Base-by-base conservation (phyloP, 257 asterid species). In the Fraxinus pennsylvanica region DNA sequence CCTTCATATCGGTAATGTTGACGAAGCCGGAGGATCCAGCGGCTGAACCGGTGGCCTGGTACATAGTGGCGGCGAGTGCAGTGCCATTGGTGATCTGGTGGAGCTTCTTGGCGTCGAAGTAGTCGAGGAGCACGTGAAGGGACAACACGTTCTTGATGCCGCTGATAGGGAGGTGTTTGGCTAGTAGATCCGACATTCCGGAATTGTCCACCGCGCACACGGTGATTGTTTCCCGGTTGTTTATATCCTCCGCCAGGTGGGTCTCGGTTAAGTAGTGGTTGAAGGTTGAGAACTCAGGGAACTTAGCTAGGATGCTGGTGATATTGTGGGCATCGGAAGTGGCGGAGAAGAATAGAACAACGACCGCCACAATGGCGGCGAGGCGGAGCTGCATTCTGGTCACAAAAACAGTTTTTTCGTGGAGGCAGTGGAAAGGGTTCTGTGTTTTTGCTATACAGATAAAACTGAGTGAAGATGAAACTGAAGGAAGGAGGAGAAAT, bases 41-140 rank as follows among this genome's bases (percentile, higher is more conserved):
- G 9, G 96, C 96, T 2, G 84, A 30, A 41, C 96, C 97, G 81
- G 96, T 87, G 82, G 97, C 88, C 73, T 91, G 97, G 79, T 52
- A 91, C 82, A 89, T 74, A 17, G 97, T 92, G 70, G 97, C 91
- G 41, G 90, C 87, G 72, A 84, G 84, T 3, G 96, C 97, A 17
- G 91, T 79, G 77, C 94, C 91, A 72, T 87, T 82, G 80, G 92
- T 79, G 84, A 92, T 82, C 77, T 86, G 85, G 85, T 88, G 97
- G 76, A 92, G 94, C 86, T 92, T 92, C 68, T 85, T 80, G 15
- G 92, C 88, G 79, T 88, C 89, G 84, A 81, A 92, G 82, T 90
- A 92, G 87, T 92, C 97, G 15, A 92, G 86, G 70, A 92, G 85
- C 29, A 92, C 87, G 81, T 92, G 97, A 79, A 87, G 85, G 1